phyloP scores from a whole-genome alignment of 805 yeast species.

The Groenewaldozyma tartarivorans region DNA sequence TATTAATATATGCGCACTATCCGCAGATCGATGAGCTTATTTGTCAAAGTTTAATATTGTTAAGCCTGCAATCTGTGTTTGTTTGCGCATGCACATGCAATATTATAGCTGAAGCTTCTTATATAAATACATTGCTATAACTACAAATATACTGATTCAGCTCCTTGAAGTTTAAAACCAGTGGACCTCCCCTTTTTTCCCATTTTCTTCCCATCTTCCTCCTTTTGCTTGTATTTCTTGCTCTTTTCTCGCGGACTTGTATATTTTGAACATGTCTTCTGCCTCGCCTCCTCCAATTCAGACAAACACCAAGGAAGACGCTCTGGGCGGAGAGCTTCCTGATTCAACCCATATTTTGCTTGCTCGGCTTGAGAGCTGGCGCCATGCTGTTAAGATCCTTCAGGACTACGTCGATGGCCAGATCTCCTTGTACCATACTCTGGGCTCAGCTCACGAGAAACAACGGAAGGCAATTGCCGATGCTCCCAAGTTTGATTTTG shows the following conservation, averaged over 20 bases:
- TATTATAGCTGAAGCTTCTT: too few relatives aligned
- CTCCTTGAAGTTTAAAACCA: too few relatives aligned
- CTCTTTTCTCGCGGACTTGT: not conserved
- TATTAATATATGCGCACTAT: too few relatives aligned
- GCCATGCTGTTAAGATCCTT: constrained; percentile 23
- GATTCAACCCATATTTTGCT: constrained; percentile 31
- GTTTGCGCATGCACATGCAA: too few relatives aligned
- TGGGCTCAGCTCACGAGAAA: constrained; percentile 27
- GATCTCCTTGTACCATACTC: constrained; percentile 21
- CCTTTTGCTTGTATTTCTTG: constrained; percentile 4
- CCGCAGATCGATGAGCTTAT: too few relatives aligned
- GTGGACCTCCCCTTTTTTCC: too few relatives aligned
- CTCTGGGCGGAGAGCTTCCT: constrained; percentile 9
- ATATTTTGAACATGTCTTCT: not conserved
- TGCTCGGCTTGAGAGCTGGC: constrained; percentile 32
- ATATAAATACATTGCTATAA: too few relatives aligned
- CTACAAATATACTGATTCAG: too few relatives aligned
- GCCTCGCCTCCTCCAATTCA: not conserved
- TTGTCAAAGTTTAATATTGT: too few relatives aligned
- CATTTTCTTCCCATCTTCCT: constrained; percentile 6
- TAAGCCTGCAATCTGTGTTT: too few relatives aligned
- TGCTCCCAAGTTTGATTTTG: constrained; percentile 27
- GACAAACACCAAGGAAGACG: constrained; percentile 7
- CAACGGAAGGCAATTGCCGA: constrained; percentile 25
- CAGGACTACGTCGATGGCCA: constrained; percentile 25